These are phyloP conservation scores for Marasmius oreades DNA, from an alignment of 1,284 basidiomycete species.

Conservation along the genomic window DNA sequence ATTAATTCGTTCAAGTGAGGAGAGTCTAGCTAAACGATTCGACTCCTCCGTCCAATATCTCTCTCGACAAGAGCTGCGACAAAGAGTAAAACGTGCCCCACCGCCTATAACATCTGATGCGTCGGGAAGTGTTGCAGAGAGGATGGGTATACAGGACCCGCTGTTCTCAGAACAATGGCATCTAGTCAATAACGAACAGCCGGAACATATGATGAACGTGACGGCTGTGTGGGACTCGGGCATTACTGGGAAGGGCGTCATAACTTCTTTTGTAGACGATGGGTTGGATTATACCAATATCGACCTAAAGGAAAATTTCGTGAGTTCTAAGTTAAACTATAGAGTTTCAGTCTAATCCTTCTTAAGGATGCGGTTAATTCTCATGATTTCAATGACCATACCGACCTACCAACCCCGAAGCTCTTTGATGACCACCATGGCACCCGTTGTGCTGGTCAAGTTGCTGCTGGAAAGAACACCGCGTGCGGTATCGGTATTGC, in stretches of 20 bases:
- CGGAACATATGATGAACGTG: conserved; percentile 82
- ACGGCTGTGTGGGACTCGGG: conserved; percentile 84
- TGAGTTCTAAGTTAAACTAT: conserved; percentile 39
- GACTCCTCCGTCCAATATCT: conserved; percentile 57
- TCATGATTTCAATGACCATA: conserved; percentile 97
- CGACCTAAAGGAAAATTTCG: conserved; percentile 90
- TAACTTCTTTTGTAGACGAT: conserved; percentile 92
- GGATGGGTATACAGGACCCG: conserved; percentile 82
- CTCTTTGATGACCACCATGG: conserved; percentile 95
- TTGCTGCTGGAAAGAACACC: conserved; percentile 95
- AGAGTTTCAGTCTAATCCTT: conserved; percentile 9
- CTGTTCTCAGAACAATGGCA: conserved; percentile 93
- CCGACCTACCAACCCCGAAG: conserved; percentile 81
- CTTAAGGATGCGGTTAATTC: conserved; percentile 83
- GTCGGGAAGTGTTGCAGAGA: conserved; percentile 50
- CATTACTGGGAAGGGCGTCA: conserved; percentile 83
- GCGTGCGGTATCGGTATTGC: conserved; percentile 96
- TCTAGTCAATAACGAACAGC: conserved; percentile 73
- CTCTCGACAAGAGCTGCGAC: conserved; percentile 56
- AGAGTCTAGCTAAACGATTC: conserved; percentile 37
- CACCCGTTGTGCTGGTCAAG: conserved; percentile 96
- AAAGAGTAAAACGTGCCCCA: conserved; percentile 68
- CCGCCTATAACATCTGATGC: conserved; percentile 43
- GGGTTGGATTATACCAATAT: conserved; percentile 89
- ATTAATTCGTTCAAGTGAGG: conserved; percentile 37